A percentile compares a stretch with the other conserved stretches of the same genome.
Evolutionary conservation across 495 filamentous ascomycete species (phyloP).

Genomic region (Aspergillus panamensis): DNA sequence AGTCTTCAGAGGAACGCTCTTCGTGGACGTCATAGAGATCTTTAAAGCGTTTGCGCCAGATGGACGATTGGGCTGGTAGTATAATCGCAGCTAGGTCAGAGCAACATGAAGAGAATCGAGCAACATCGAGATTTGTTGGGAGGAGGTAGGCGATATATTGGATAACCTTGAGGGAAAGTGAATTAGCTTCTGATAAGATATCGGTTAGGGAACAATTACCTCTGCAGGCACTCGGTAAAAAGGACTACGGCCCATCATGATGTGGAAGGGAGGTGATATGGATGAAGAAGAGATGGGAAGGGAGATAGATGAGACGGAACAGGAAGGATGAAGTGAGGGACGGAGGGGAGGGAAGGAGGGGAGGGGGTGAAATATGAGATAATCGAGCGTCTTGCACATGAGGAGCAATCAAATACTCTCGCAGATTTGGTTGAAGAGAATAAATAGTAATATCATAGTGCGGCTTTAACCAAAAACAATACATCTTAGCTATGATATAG

Average conservation of each 20-base stretch:
- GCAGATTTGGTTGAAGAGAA: no score
- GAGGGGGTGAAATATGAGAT: not conserved
- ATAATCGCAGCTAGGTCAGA: constrained; percentile 20
- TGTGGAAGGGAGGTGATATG: not conserved
- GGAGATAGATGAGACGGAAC: not conserved
- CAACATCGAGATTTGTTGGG: constrained; percentile 31
- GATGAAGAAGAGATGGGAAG: not conserved
- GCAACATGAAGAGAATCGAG: constrained; percentile 29
- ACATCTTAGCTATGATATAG: not conserved
- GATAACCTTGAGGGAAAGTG: constrained; percentile 30
- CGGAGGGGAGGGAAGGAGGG: no score
- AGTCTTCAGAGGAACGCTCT: constrained; percentile 19
- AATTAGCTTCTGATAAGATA: not conserved
- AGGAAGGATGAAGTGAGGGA: not conserved
- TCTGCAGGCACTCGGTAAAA: constrained; percentile 29
- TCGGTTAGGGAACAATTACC: constrained; percentile 11
- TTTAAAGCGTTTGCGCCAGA: constrained; percentile 37
- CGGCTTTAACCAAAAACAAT: no score
- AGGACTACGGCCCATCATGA: not conserved
- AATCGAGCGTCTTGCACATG: not conserved
- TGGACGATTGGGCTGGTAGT: constrained; percentile 19
- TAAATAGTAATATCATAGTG: no score
- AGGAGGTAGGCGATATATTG: constrained; percentile 39
- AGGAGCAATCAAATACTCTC: no score
- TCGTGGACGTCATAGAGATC: constrained; percentile 34